These are phyloP conservation scores for Funneliformis mosseae DNA, from an alignment of 192 early-diverging fungal species.

Conservation along the genomic window DNA sequence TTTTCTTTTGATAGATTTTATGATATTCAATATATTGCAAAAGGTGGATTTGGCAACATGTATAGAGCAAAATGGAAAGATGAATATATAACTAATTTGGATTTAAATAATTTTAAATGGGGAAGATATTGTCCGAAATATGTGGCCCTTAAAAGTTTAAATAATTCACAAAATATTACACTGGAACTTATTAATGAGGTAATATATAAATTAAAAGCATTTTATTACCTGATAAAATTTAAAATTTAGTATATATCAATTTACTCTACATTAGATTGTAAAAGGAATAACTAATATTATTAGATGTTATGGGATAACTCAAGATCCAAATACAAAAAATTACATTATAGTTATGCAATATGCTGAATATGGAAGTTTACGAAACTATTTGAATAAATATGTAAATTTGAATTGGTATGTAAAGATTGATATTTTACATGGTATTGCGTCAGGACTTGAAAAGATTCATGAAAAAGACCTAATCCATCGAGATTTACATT, in stretches of 20 bases:
- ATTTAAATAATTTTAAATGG: neutral
- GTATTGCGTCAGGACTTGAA: neutral
- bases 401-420: too few relatives aligned
- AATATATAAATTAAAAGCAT: neutral
- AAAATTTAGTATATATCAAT: neutral
- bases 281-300: neutral
- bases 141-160: neutral
- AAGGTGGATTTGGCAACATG: too few relatives aligned
- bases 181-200: neutral
- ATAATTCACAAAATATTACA: neutral
- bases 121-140: neutral
- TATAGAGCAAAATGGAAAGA: too few relatives aligned
- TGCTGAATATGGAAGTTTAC: neutral
- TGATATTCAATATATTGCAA: too few relatives aligned
- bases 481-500: neutral
- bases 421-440: neutral
- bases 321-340: neutral
- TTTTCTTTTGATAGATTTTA: too few relatives aligned
- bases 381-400: neutral
- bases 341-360: neutral
- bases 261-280: neutral
- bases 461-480: neutral
- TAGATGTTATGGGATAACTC: neutral
- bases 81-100: neutral
- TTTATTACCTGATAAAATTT: neutral